phyloP scores from a whole-genome alignment of 805 yeast genomes.

The Metschnikowia rubicola region DNA sequence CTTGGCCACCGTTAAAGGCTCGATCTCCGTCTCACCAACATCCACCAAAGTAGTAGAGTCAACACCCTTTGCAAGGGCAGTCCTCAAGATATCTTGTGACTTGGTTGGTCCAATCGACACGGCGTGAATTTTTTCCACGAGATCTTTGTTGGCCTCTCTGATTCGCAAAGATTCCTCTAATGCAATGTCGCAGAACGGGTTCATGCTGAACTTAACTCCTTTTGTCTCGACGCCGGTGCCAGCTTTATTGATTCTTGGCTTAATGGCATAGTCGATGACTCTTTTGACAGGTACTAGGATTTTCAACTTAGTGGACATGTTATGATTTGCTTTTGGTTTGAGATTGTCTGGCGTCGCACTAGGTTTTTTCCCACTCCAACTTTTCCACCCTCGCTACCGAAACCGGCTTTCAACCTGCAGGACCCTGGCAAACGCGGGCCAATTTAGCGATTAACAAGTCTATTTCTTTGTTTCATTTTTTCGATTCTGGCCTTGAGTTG shows the following conservation, averaged over 20 bases:
- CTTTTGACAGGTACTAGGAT: slow-evolving; percentile 93
- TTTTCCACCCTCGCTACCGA: slow-evolving; percentile 7
- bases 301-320: slow-evolving; percentile 44
- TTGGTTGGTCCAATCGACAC: slow-evolving; percentile 87
- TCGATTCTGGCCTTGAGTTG: slow-evolving; percentile 85
- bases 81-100: slow-evolving; percentile 82
- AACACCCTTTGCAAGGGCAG: slow-evolving; percentile 92
- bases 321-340: background rate
- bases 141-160: slow-evolving; percentile 57
- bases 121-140: slow-evolving; percentile 82
- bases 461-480: slow-evolving; percentile 71
- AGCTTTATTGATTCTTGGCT: slow-evolving; percentile 86
- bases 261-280: slow-evolving; percentile 89
- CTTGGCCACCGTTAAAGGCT: slow-evolving; percentile 89
- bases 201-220: slow-evolving; percentile 88
- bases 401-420: slow-evolving; percentile 11
- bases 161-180: slow-evolving; percentile 89
- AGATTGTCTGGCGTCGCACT: background rate
- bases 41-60: slow-evolving; percentile 82
- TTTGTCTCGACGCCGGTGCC: slow-evolving; percentile 80
- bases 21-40: slow-evolving; percentile 67
- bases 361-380: slow-evolving; percentile 3
- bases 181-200: slow-evolving; percentile 98
- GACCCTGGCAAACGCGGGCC: background rate
- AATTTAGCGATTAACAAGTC: slow-evolving; percentile 8